phyloP scores from a whole-genome alignment of 768 basidiomycete species.

The Chalciporus piperatus region DNA sequence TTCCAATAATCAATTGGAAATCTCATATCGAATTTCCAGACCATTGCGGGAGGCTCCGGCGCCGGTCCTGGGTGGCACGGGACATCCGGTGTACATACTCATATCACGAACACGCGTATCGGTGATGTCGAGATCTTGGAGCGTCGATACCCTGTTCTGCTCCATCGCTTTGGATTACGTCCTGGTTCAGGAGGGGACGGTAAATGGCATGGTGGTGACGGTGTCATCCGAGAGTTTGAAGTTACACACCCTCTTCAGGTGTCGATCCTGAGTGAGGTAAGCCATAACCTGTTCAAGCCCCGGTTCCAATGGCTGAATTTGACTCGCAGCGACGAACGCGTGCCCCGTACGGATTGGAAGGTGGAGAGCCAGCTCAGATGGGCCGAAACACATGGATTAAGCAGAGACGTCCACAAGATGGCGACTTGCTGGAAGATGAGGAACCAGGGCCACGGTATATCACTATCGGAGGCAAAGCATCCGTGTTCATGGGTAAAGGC shows the following conservation, averaged over 20 bases:
- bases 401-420: constrained; percentile 59
- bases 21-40: constrained; percentile 42
- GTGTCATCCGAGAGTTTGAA: constrained; percentile 81
- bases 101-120: constrained; percentile 90
- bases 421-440: constrained; percentile 50
- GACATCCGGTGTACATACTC: constrained; percentile 90
- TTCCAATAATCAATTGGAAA: not conserved
- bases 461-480: constrained; percentile 89
- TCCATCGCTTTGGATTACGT: constrained; percentile 80
- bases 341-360: constrained; percentile 83
- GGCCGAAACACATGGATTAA: constrained; percentile 92
- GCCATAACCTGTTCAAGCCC: constrained; percentile 3
- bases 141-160: constrained; percentile 86
- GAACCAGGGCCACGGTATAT: constrained; percentile 51
- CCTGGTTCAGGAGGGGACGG: constrained; percentile 68
- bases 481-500: constrained; percentile 84
- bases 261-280: constrained; percentile 82
- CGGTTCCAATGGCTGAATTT: not conserved
- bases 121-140: constrained; percentile 94
- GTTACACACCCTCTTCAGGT: constrained; percentile 80
- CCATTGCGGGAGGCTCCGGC: constrained; percentile 91
- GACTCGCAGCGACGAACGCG: constrained; percentile 67
- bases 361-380: constrained; percentile 65
- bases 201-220: constrained; percentile 77
- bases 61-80: constrained; percentile 90